Evolutionary conservation across 2,329 filamentous ascomycete species (phyloP), one percentile per base, ranked within the genome.

Genomic region (Aspergillus carbonarius): DNA sequence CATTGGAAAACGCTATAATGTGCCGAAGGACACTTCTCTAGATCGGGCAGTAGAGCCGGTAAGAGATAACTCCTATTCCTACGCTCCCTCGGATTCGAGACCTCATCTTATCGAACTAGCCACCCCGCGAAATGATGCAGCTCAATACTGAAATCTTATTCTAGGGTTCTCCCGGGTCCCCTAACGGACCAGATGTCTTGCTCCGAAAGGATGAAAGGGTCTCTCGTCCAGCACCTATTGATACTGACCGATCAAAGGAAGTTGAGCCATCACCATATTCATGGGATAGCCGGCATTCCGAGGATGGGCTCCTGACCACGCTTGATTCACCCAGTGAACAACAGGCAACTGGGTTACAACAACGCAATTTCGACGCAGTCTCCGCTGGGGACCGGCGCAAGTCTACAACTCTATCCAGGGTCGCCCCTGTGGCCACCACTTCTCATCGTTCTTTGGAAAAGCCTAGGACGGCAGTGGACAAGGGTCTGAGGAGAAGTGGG

Each of bases 271-370:
- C 81, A 15, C 79, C 81, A 54, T 79, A 79, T 62, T 83, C 82
- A 27, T 83, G 79, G 79, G 78, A 77, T 54, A 83, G 81, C 65
- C 79, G 78, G 54, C 76, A 78, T 52, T 83, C 82, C 2, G 74
- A 74, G 54, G 81, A 84, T 54, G 78, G 78, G 34, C 71, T 83
- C 48, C 80, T 84, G 59, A 66, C 67, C 69, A 51, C 69, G 39
- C 66, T 73, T 39, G 72, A 76, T 60, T 65, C 62, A 3, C 64
- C 60, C 3, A 61, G 54, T 12, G 61, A 61, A 30, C 40, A 34
- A n/a, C 55, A 62, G 18, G 37, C 46, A 44, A 44, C 40, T 53
- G 65, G 55, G 20, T 27, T 60, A 17, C 55, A 39, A 55, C 48
- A 62, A 49, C 59, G 61, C 17, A 55, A 65, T 20, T 60, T 63